Percentiles rank a stretch among this genome's conserved stretches.
Evolutionary conservation across 306 rosid species (phyloP).

Genomic region (Alnus rubra): DNA sequence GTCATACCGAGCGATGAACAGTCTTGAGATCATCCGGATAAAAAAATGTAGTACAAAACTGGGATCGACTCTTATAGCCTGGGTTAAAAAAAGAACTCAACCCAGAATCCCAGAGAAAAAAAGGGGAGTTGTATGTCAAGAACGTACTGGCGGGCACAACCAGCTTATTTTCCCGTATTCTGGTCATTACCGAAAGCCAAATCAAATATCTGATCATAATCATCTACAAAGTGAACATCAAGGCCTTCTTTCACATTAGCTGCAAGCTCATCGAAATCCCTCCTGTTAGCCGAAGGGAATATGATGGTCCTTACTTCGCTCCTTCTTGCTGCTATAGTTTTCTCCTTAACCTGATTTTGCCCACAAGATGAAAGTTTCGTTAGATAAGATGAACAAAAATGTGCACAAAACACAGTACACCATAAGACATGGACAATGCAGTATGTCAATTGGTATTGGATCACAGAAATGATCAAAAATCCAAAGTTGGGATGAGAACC

Average conservation of each 20-base stretch:
- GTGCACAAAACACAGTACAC: conserved; percentile 2
- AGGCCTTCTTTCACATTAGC: conserved; percentile 91
- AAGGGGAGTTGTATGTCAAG: conserved; percentile 25
- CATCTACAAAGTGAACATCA: conserved; percentile 91
- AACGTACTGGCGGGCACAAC: conserved; percentile 9
- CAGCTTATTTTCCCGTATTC: conserved; percentile 30
- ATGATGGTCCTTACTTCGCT: conserved; percentile 80
- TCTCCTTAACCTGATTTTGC: conserved; percentile 84
- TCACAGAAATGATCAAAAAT: neutral
- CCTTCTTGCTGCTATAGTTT: conserved; percentile 94
- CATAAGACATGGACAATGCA: neutral
- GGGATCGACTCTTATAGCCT: conserved; percentile 37
- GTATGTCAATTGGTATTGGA: neutral
- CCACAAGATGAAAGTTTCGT: conserved; percentile 24
- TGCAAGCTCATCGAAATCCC: conserved; percentile 91
- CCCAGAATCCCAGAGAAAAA: conserved; percentile 7
- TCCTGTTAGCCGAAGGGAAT: conserved; percentile 88
- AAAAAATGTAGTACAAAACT: conserved; percentile 24
- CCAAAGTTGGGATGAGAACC: neutral
- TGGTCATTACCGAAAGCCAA: conserved; percentile 63
- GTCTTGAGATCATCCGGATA: neutral
- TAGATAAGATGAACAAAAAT: conserved; percentile 25
- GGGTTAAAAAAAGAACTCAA: neutral
- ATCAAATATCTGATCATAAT: conserved; percentile 66
- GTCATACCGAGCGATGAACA: neutral